Evolutionary conservation across 495 filamentous ascomycete genomes (phyloP).

Genomic region (Penicillium verhagenii): DNA sequence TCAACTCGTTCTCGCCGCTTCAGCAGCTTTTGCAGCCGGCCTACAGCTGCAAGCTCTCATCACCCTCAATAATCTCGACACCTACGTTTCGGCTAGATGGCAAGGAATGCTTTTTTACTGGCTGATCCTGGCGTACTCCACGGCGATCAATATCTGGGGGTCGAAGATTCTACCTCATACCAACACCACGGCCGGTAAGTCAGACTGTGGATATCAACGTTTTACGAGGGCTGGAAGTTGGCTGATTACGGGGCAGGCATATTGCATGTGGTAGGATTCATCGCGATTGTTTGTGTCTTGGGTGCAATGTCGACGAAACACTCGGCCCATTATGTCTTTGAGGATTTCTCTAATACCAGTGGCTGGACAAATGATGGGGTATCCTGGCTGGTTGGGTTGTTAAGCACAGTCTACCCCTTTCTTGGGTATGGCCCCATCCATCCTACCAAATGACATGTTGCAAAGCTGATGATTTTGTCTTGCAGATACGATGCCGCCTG

Average conservation of each 20-base stretch:
- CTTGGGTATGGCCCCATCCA: slow-evolving; percentile 11
- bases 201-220: too few relatives aligned
- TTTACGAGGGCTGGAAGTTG: too few relatives aligned
- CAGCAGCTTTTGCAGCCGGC: slow-evolving; percentile 26
- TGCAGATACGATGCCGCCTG: slow-evolving; percentile 28
- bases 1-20: slow-evolving; percentile 29
- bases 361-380: slow-evolving; percentile 23
- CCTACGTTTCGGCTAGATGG: slow-evolving; percentile 19
- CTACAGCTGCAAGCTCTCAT: slow-evolving; percentile 25
- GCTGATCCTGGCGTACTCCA: slow-evolving; percentile 19
- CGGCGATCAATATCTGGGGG: slow-evolving; percentile 19
- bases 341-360: slow-evolving; percentile 22
- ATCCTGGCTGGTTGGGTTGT: slow-evolving; percentile 24
- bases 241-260: slow-evolving; percentile 9
- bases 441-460: background rate
- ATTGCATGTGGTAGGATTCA: slow-evolving; percentile 19
- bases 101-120: slow-evolving; percentile 29
- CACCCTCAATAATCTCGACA: slow-evolving; percentile 23
- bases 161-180: slow-evolving; percentile 26
- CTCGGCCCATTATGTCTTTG: slow-evolving; percentile 18
- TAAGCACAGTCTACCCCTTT: slow-evolving; percentile 26
- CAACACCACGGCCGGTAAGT: slow-evolving; percentile 23
- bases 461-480: background rate
- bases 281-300: slow-evolving; percentile 17
- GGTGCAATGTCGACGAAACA: slow-evolving; percentile 23